Base-by-base conservation (phyloP, 441 rosid species). In the Jatropha podagrica region DNA sequence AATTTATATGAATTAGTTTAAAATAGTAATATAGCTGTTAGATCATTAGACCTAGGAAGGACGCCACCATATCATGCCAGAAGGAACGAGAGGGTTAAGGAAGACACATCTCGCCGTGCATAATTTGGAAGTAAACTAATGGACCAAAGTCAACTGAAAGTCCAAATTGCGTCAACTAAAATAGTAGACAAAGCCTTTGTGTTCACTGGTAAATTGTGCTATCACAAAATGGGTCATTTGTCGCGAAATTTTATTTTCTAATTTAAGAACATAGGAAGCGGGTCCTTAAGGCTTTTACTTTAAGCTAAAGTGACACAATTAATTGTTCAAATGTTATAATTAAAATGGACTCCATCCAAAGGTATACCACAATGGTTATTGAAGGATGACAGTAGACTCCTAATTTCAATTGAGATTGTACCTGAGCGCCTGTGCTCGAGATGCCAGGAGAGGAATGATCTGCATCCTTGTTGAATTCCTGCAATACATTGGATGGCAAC, bases 401-500 rank as follows among this genome's bases (percentile, higher is more conserved):
- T 42, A 70, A 59, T 20, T 3, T 51, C 27, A 65, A 48, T 52
- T 15, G 7, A 46, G 12, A 49, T 37, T 2, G 12, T 80, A 95
- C 99, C 98, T 90, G 62, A 95, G 98, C 51, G 99, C 96, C 65
- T 88, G 98, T 46, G 98, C 87, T 73, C 99, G 86, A 78, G 99
- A 95, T 60, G 99, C 99, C 69, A 92, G 90, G 18, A 93, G 96
- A 79, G 98, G 99, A 75, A 95, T 77, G 23, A 90, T 84, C 68
- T 93, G 98, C 87, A 93, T 59, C 79, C 92, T 87, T 5, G 93
- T 91, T 7, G 91, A 88, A 81, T 83, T 91, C 81, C 98, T 81
- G 86, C 99, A 93, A 42, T 95, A 95, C 97, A 95, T 93, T 0
- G 93, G 96, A 84, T 95, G 99, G 80, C 99, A 93, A 55, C 99